Percentiles rank a stretch among this genome's conserved stretches.
Conservation (phyloP, 2,329 filamentous ascomycete genomes). For the Juglanconis juglandina region DNA sequence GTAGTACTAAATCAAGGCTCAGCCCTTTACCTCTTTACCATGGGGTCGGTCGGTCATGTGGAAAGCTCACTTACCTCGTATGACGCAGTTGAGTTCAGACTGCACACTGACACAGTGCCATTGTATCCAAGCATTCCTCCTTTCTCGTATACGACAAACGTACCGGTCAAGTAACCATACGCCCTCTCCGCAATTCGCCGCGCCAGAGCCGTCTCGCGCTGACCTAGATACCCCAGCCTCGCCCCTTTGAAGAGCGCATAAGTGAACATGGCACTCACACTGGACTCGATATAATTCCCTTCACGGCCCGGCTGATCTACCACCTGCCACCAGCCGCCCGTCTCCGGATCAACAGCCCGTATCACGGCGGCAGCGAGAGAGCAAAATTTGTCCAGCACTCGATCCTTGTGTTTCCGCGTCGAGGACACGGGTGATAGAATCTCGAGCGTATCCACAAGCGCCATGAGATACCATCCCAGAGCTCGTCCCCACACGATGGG, state of each 20-base stretch:
- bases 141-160: constrained; percentile 39
- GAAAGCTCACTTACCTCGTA: constrained; percentile 37
- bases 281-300: constrained; percentile 36
- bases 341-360: constrained; percentile 7
- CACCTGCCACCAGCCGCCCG: constrained; percentile 36
- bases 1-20: neutral
- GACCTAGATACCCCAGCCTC: constrained; percentile 29
- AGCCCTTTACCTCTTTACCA: neutral
- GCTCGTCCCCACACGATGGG: constrained; percentile 50
- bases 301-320: constrained; percentile 22
- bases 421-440: neutral
- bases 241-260: constrained; percentile 34
- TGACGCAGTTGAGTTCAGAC: constrained; percentile 39
- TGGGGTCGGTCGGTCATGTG: neutral
- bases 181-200: constrained; percentile 32
- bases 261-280: constrained; percentile 33
- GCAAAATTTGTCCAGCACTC: neutral
- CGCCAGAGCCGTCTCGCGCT: constrained; percentile 23
- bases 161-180: constrained; percentile 36
- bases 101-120: constrained; percentile 45
- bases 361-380: constrained; percentile 3
- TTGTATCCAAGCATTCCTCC: constrained; percentile 43
- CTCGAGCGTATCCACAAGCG: constrained; percentile 32
- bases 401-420: neutral
- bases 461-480: constrained; percentile 35